These are phyloP conservation scores for Rubia tinctorum DNA, from an alignment of 305 asterid genomes.

Conservation along the genomic window DNA sequence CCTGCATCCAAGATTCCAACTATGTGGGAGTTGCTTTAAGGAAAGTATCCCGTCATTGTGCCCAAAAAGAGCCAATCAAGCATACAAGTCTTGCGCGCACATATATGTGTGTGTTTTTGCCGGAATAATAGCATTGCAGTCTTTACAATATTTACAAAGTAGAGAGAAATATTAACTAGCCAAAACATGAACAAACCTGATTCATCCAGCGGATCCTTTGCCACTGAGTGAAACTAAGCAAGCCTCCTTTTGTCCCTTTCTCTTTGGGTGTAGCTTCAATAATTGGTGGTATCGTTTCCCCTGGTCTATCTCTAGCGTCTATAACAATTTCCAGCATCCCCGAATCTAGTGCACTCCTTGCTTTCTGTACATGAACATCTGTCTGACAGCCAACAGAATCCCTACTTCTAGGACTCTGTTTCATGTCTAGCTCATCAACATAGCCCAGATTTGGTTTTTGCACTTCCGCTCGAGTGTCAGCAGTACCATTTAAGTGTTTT, in stretches of 20 bases:
- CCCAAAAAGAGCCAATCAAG: background rate
- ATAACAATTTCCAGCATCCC: constrained; percentile 54
- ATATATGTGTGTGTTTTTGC: background rate
- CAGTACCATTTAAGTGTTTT: constrained; percentile 24
- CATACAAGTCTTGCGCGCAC: background rate
- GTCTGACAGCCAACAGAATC: constrained; percentile 28
- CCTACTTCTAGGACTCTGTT: constrained; percentile 19
- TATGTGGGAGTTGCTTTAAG: too few relatives aligned
- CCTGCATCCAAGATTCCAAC: background rate
- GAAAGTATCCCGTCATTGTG: background rate
- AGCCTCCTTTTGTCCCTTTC: constrained; percentile 44
- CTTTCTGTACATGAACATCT: constrained; percentile 36
- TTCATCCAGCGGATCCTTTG: constrained; percentile 47
- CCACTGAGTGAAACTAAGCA: constrained; percentile 22
- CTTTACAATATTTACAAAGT: background rate
- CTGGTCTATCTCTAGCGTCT: constrained; percentile 31
- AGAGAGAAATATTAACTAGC: constrained; percentile 4
- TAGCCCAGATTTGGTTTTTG: constrained; percentile 23
- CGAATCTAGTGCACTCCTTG: constrained; percentile 31
- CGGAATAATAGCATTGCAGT: background rate
- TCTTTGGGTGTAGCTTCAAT: constrained; percentile 51
- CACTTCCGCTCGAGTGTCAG: constrained; percentile 22
- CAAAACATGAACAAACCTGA: constrained; percentile 40
- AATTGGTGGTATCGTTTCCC: constrained; percentile 20
- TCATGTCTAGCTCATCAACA: constrained; percentile 27